Conservation (phyloP, 2,329 filamentous ascomycete species). For the Hypoxylon sp. region DNA sequence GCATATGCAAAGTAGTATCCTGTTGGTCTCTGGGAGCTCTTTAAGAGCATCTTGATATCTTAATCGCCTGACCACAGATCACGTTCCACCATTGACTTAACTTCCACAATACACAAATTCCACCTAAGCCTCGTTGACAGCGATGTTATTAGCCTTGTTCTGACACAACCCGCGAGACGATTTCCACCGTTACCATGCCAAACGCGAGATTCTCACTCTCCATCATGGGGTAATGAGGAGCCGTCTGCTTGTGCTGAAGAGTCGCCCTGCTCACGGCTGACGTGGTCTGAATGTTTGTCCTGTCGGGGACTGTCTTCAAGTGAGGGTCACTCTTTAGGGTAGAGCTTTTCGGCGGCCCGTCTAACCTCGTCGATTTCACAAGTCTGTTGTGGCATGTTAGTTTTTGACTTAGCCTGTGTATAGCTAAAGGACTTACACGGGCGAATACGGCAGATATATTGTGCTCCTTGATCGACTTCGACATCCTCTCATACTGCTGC, state of each 20-base stretch:
- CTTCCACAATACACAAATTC: not conserved
- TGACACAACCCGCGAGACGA: not conserved
- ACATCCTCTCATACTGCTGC: constrained; percentile 33
- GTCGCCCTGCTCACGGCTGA: not conserved
- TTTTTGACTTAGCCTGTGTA: not conserved
- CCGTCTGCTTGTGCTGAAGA: not conserved
- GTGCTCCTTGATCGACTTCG: constrained; percentile 6
- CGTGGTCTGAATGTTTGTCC: not conserved
- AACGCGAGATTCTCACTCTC: not conserved
- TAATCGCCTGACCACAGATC: not conserved
- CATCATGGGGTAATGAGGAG: not conserved
- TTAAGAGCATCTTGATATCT: not conserved
- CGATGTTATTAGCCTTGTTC: not conserved
- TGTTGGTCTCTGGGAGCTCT: not conserved
- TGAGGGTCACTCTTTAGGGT: not conserved
- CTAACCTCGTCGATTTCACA: constrained; percentile 18
- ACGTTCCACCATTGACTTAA: not conserved
- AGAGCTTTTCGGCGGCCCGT: not conserved
- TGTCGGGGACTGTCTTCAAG: not conserved
- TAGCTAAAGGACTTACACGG: constrained; percentile 19
- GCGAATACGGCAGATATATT: constrained; percentile 21
- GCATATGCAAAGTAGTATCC: not conserved
- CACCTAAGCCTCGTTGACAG: not conserved
- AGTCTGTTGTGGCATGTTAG: constrained; percentile 27
- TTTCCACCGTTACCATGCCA: not conserved